Evolutionary conservation across 2,329 filamentous ascomycete genomes (phyloP).

Genomic region (Emmonsiellopsis sp.): DNA sequence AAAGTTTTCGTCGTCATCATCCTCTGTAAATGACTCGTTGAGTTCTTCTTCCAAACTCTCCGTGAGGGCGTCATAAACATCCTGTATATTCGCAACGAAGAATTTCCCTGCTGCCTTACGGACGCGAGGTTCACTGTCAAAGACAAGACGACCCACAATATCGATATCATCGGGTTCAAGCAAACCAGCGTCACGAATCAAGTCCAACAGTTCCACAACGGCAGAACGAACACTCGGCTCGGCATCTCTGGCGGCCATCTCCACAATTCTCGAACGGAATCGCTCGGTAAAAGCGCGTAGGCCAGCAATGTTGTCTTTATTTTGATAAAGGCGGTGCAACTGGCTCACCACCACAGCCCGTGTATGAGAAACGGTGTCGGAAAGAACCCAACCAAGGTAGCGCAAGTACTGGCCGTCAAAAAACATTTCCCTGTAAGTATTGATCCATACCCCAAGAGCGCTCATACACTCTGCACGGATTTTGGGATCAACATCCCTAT

Average conservation of each 20-base stretch:
- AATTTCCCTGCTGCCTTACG: constrained; percentile 84
- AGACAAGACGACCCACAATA: constrained; percentile 74
- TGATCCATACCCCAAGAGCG: constrained; percentile 82
- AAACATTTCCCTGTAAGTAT: constrained; percentile 73
- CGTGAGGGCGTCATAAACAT: constrained; percentile 66
- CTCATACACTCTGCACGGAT: constrained; percentile 84
- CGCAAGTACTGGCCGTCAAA: constrained; percentile 84
- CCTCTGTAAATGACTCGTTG: constrained; percentile 61
- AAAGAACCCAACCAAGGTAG: constrained; percentile 92
- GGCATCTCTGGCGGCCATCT: constrained; percentile 81
- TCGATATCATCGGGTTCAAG: constrained; percentile 90
- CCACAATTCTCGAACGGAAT: constrained; percentile 76
- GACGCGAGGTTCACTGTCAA: constrained; percentile 74
- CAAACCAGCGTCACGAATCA: constrained; percentile 72
- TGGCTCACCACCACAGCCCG: constrained; percentile 82
- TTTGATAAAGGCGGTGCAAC: constrained; percentile 67
- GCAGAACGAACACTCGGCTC: constrained; percentile 71
- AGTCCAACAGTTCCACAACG: constrained; percentile 72
- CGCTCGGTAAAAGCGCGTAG: constrained; percentile 88
- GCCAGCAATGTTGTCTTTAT: constrained; percentile 64
- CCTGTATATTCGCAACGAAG: constrained; percentile 78
- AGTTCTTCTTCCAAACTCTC: constrained; percentile 78
- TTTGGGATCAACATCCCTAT: constrained; percentile 82
- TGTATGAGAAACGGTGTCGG: constrained; percentile 64
- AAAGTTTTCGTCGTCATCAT: constrained; percentile 59